phyloP scores from a whole-genome alignment of 768 basidiomycete species.

The Boletus bicolor region DNA sequence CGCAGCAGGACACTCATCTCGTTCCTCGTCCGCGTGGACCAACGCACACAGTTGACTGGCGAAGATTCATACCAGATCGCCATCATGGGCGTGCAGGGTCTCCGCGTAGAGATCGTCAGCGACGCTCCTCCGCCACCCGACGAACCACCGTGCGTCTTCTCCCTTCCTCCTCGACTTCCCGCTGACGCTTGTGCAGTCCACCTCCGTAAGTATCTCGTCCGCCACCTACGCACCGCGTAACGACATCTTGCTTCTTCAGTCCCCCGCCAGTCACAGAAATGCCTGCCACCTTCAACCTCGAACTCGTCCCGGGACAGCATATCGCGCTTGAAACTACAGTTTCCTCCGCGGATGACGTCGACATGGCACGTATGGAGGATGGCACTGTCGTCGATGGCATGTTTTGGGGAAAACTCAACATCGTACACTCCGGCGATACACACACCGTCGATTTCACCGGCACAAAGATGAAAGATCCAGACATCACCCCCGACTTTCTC shows the following conservation, averaged over 20 bases:
- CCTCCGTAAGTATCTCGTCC: conserved; percentile 45
- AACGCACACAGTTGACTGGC: conserved; percentile 57
- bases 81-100: conserved; percentile 75
- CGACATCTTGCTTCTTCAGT: conserved; percentile 24
- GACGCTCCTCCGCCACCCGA: conserved; percentile 84
- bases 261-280: conserved; percentile 79
- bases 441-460: conserved; percentile 84
- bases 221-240: conserved; percentile 10
- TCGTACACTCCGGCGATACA: conserved; percentile 72
- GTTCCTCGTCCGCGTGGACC: conserved; percentile 20
- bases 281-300: conserved; percentile 82
- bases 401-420: conserved; percentile 87
- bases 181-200: conserved; percentile 32
- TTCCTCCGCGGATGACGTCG: conserved; percentile 74
- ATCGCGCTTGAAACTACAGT: conserved; percentile 80
- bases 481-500: conserved; percentile 63
- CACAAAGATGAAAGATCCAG: conserved; percentile 64
- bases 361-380: conserved; percentile 91
- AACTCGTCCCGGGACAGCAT: conserved; percentile 73
- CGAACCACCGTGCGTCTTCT: conserved; percentile 63
- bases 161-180: not conserved
- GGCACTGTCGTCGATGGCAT: conserved; percentile 80
- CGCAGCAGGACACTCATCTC: conserved; percentile 6
- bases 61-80: conserved; percentile 91
- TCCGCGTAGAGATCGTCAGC: conserved; percentile 81